Base-by-base conservation (phyloP, 495 filamentous ascomycete genomes). In the Aspergillus homomorphus region DNA sequence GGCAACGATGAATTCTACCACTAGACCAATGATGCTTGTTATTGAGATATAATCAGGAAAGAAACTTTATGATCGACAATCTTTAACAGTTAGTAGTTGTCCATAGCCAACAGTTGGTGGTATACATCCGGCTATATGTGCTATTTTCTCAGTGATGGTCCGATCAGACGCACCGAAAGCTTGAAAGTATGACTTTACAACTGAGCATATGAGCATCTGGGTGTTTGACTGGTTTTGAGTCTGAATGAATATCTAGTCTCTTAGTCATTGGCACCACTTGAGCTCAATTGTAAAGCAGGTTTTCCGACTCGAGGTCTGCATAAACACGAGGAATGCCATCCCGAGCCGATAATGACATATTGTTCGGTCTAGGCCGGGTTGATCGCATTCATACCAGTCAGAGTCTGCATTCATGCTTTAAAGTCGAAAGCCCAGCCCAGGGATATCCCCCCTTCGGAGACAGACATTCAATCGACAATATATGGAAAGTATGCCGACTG, bases 1-100 rank as follows among this genome's bases (percentile, higher is more conserved):
- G 77, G 78, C 77, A 81, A 80, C 78, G 78, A 81, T 69, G 78
- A 80, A 81, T 81, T 81, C 76, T 81, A 81, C 78, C 78, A 80
- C 77, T 80, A 80, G 76, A 80, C 78, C 78, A 80, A 76, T 78
- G 74, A 78, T 78, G 77, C 77, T 72, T 56, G 4, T 57, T 54
- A 0, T 43, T 51, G 28, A 2, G 30, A 26, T 21, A 4, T 19
- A 30, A n/a, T n/a, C n/a, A n/a, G n/a, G n/a, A n/a, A n/a, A n/a
- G n/a, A n/a, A n/a, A n/a, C n/a, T n/a, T n/a, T n/a, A n/a, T n/a
- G n/a, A n/a, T n/a, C n/a, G n/a, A n/a, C n/a, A n/a, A n/a, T n/a
- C n/a, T n/a, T n/a, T n/a, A n/a, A n/a, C n/a, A n/a, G n/a, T n/a
- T n/a, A n/a, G n/a, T n/a, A n/a, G n/a, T n/a, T n/a, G n/a, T n/a